phyloP scores from a whole-genome alignment of 2,329 filamentous ascomycete species.

The Colletotrichum eremochloae region DNA sequence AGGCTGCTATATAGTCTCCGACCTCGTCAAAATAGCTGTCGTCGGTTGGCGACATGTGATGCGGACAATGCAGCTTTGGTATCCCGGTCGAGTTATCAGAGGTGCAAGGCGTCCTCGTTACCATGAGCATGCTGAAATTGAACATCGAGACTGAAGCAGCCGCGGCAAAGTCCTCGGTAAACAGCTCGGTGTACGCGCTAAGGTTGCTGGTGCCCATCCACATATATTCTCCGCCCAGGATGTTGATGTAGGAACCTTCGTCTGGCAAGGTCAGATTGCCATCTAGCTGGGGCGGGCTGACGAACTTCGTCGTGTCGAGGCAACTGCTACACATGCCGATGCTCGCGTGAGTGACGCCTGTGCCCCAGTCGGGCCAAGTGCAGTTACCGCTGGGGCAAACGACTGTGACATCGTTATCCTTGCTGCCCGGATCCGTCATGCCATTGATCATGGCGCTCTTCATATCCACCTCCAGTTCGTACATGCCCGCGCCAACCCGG shows the following conservation, averaged over 20 bases:
- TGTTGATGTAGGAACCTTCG: conserved; percentile 20
- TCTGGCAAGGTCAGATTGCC: conserved; percentile 35
- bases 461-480: conserved; percentile 48
- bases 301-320: conserved; percentile 32
- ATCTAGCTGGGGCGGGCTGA: neutral
- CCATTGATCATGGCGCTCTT: conserved; percentile 50
- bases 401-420: conserved; percentile 42
- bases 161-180: conserved; percentile 11
- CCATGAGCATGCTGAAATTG: conserved; percentile 32
- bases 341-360: conserved; percentile 30
- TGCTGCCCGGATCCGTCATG: conserved; percentile 45
- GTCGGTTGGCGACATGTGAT: conserved; percentile 7
- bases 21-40: neutral
- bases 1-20: conserved; percentile 30
- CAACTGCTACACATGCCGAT: conserved; percentile 37
- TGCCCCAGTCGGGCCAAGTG: conserved; percentile 33
- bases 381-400: conserved; percentile 30
- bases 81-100: conserved; percentile 8
- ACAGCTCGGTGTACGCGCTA: conserved; percentile 14
- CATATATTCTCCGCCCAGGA: conserved; percentile 21
- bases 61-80: conserved; percentile 20
- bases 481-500: conserved; percentile 43
- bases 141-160: conserved; percentile 20
- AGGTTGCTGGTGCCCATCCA: conserved; percentile 38
- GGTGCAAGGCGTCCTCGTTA: conserved; percentile 17